Evolutionary conservation across 2,329 filamentous ascomycete species (phyloP).

Genomic region (Stagonosporopsis chrysanthemi): DNA sequence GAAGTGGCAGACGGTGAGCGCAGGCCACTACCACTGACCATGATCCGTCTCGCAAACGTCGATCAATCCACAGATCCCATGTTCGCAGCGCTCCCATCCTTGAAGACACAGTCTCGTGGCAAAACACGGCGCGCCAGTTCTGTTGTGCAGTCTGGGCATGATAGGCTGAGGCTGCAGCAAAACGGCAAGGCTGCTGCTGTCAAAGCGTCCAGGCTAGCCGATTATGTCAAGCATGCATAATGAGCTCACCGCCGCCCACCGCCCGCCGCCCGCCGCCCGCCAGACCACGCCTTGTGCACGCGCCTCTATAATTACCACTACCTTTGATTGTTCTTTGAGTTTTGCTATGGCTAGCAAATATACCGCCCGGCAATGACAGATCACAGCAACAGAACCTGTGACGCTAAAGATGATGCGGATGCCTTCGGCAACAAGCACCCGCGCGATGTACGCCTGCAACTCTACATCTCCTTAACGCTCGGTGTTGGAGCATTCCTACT

Average conservation of each 20-base stretch:
- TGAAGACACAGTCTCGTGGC: neutral
- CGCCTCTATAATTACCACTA: slow-evolving; percentile 4
- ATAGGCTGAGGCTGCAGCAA: slow-evolving; percentile 12
- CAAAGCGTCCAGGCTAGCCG: slow-evolving; percentile 7
- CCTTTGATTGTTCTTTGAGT: slow-evolving; percentile 2
- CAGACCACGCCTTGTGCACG: slow-evolving; percentile 9
- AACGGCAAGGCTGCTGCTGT: neutral
- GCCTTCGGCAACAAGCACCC: slow-evolving; percentile 45
- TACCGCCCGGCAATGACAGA: slow-evolving; percentile 31
- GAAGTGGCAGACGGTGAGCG: neutral
- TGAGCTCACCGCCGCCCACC: slow-evolving; percentile 16
- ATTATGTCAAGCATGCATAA: slow-evolving; percentile 12
- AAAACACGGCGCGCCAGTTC: slow-evolving; percentile 1
- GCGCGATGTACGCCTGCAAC: slow-evolving; percentile 65
- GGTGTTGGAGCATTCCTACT: slow-evolving; percentile 75
- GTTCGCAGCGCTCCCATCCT: neutral
- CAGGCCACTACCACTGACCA: neutral
- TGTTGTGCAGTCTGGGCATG: neutral
- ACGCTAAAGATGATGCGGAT: slow-evolving; percentile 26
- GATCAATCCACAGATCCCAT: neutral
- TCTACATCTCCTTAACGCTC: slow-evolving; percentile 74
- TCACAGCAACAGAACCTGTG: slow-evolving; percentile 27
- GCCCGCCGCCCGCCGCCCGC: neutral
- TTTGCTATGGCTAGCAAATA: slow-evolving; percentile 14
- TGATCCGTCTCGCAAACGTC: neutral